phyloP scores from a whole-genome alignment of 345 rosid genomes.

The Odontarrhena argentea region DNA sequence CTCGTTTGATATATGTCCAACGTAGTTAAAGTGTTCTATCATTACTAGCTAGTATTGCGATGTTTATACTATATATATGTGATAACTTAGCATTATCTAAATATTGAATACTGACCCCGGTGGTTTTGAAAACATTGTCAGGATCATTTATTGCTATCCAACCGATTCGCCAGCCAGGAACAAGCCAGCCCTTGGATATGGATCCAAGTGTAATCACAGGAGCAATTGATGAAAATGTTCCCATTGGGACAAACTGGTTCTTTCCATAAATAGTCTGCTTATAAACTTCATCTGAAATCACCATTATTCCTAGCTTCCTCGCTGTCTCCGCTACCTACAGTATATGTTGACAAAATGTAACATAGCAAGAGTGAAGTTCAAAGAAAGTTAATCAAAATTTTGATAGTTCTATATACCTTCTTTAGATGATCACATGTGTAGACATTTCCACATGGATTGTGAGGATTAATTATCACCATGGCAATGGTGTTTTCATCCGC shows the following conservation, averaged over 20 bases:
- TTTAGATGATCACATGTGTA: slow-evolving; percentile 46
- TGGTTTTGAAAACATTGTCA: slow-evolving; percentile 36
- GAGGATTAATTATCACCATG: slow-evolving; percentile 49
- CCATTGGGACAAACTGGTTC: slow-evolving; percentile 53
- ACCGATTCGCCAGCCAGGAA: slow-evolving; percentile 66
- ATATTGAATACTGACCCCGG: slow-evolving; percentile 39
- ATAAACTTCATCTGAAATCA: slow-evolving; percentile 64
- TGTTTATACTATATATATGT: background rate
- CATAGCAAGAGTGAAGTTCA: slow-evolving; percentile 9
- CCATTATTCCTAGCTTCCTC: slow-evolving; percentile 49
- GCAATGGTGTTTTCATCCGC: slow-evolving; percentile 63
- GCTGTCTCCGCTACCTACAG: slow-evolving; percentile 60
- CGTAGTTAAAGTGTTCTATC: background rate
- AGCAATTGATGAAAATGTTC: slow-evolving; percentile 48
- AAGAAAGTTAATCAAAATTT: background rate
- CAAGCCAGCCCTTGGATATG: slow-evolving; percentile 60
- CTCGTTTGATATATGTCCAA: background rate
- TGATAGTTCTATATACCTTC: slow-evolving; percentile 23
- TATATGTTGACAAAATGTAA: background rate
- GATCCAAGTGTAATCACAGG: slow-evolving; percentile 61
- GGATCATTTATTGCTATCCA: slow-evolving; percentile 58
- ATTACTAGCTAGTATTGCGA: background rate
- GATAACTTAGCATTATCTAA: background rate
- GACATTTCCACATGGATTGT: slow-evolving; percentile 48
- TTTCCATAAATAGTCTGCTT: slow-evolving; percentile 49